Conservation (phyloP, 805 yeast species). For the Sungouiozyma ichnusensis region DNA sequence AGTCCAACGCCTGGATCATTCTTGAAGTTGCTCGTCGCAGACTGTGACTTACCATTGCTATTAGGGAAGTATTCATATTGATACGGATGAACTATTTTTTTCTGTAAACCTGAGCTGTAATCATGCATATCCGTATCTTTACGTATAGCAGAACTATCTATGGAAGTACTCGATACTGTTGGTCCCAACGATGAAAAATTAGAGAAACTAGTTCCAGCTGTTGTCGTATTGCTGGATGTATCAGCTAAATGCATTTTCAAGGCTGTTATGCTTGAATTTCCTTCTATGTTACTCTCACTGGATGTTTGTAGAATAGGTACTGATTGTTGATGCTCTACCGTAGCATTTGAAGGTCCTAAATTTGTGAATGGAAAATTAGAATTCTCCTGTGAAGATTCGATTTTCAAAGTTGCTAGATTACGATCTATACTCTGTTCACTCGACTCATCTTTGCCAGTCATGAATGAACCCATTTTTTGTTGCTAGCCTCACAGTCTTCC, state of each 20-base stretch:
- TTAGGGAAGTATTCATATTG: conserved; percentile 9
- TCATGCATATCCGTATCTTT: not conserved
- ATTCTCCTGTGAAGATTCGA: not conserved
- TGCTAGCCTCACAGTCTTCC: no score
- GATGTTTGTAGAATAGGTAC: not conserved
- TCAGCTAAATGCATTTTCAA: conserved; percentile 12
- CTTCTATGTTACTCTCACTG: not conserved
- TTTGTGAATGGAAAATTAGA: not conserved
- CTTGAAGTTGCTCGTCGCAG: not conserved
- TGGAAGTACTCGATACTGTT: not conserved
- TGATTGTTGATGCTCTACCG: not conserved
- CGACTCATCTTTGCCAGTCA: not conserved
- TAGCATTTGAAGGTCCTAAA: conserved; percentile 1
- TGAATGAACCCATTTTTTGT: not conserved
- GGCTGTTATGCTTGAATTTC: conserved; percentile 13
- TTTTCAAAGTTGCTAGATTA: not conserved
- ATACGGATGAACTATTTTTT: conserved; percentile 7
- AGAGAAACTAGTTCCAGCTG: not conserved
- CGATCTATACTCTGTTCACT: not conserved
- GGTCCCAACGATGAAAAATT: not conserved
- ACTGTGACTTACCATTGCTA: not conserved
- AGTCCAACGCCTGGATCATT: conserved; percentile 8
- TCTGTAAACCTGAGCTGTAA: not conserved
- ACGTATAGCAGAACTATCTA: conserved; percentile 1
- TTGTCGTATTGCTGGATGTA: not conserved